Base-by-base conservation (phyloP, 2,329 filamentous ascomycete genomes). In the Ophiocordyceps robertsii region DNA sequence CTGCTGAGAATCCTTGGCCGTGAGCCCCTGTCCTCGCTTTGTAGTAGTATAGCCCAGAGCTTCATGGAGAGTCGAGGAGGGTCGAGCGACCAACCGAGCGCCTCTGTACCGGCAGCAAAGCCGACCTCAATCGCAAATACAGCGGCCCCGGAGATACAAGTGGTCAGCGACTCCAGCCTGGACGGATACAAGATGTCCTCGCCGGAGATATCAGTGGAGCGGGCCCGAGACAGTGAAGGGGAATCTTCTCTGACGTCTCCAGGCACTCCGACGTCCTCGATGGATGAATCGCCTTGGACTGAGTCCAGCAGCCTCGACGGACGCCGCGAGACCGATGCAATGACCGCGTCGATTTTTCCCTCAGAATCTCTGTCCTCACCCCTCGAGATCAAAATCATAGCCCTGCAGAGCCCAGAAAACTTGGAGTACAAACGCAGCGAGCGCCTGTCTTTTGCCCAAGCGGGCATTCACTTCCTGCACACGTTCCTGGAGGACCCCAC, bases 1-100 rank as follows among this genome's bases (percentile, higher is more conserved):
- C 61, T 72, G 2, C 53, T 73, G 3, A 67, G 67, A 44, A 47
- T 59, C 8, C 36, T 58, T 0, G 50, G 53, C 0, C 44, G 47
- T 16, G 43, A 38, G 7, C 30, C 32, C 14, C 12, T 37, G 14
- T 27, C 36, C 32, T 16, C 29, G n/a, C 29, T 40, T 19, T 44
- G 31, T 19, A 6, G 33, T 10, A 36, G 33, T 36, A 16, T 36
- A 6, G 33, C 33, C 6, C 33, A 36, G 16, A 36, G 9, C 14
- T 16, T 36, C 33, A 16, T 36, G 33, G n/a, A 36, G 4, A 36
- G 13, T 17, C 33, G 33, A 17, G 33, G 13, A 11, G 9, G n/a
- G 9, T 10, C n/a, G 33, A 17, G n/a, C n/a, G 17, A 14, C n/a
- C 9, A 14, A 17, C 9, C 10, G 13, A 5, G 19, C 6, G 13